Percentiles rank a stretch among this genome's conserved stretches.
phyloP scores from a whole-genome alignment of 352 stramenopile genomes.

The Pythium oligandrum region DNA sequence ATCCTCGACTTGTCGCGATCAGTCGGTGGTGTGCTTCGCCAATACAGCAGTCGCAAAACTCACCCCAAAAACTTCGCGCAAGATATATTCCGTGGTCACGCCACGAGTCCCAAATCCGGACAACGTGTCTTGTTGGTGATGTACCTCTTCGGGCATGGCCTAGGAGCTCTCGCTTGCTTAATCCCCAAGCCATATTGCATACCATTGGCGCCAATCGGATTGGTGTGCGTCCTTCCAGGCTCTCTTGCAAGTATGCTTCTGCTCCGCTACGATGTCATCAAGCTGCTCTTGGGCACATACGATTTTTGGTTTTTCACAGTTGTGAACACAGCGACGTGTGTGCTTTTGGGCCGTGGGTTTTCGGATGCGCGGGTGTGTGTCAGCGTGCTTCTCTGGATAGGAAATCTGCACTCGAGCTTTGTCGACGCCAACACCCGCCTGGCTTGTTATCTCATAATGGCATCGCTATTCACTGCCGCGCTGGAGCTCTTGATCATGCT shows the following conservation, averaged over 20 bases:
- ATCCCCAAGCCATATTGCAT: neutral
- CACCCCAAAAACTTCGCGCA: neutral
- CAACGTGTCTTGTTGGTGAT: neutral
- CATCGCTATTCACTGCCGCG: conserved; percentile 4
- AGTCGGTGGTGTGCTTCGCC: neutral
- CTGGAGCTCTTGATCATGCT: conserved; percentile 14
- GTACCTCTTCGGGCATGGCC: neutral
- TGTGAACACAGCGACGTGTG: conserved; percentile 7
- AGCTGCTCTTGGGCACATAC: conserved; percentile 5
- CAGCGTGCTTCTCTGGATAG: conserved; percentile 8
- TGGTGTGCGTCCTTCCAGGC: neutral
- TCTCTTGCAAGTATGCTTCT: neutral
- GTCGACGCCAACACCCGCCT: conserved; percentile 21
- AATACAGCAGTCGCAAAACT: neutral
- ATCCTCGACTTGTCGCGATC: neutral
- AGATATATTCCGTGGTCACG: neutral
- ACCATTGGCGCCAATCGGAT: neutral
- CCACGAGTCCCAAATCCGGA: neutral
- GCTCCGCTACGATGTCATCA: conserved; percentile 4
- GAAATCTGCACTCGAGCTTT: conserved; percentile 13
- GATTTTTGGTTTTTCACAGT: conserved; percentile 18
- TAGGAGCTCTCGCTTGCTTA: neutral
- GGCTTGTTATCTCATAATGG: neutral
- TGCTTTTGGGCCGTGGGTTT: conserved; percentile 9
- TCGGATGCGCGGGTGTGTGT: conserved; percentile 6